Base-by-base conservation (phyloP, 176 grass and related monocot species). In the Ensete glaucum region DNA sequence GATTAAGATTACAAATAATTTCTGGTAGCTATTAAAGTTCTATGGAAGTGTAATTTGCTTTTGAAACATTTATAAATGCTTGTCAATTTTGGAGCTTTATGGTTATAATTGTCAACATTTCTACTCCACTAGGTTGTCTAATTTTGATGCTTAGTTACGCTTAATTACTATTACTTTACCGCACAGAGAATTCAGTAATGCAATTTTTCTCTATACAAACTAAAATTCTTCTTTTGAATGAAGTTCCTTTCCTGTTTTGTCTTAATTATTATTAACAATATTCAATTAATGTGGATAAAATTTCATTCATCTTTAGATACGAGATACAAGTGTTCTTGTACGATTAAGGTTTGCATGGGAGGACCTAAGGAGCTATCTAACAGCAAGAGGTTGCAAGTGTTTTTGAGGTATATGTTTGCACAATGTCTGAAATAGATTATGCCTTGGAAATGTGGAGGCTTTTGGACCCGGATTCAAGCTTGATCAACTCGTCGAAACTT, bases 381-480 rank as follows among this genome's bases (percentile, higher is more conserved):
- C 83, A 80, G 90, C 90, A 51, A 91, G 76, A 89, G 90, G 95
- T 22, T 90, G 95, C 75, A 99, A 94, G 73, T 82, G 95, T 58
- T 99, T 99, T 99, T 89, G 95, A 99, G 84, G 90, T 99, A 21
- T 99, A 89, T 80, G 90, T 94, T 73, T 94, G 95, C 80, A 94
- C 95, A 48, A 94, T 94, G 90, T 90, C 95, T 51, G 95, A 99
- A 81, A 93, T 90, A 91, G 95, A 99, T 74, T 99, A 99, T 11
- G 95, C 90, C 71, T 83, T 99, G 78, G 95, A 99, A 85, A 99
- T 99, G 90, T 99, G 95, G 95, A 88, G 90, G 67, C 81, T 99
- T 43, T 88, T 99, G 52, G 95, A 99, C 73, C 95, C 90, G 25
- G 86, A 94, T 79, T 91, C 89, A 80, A 99, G 71, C 80, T 78